These are phyloP conservation scores for Vitis rupestris DNA, from an alignment of 164 flowering plant genomes.

Conservation along the genomic window DNA sequence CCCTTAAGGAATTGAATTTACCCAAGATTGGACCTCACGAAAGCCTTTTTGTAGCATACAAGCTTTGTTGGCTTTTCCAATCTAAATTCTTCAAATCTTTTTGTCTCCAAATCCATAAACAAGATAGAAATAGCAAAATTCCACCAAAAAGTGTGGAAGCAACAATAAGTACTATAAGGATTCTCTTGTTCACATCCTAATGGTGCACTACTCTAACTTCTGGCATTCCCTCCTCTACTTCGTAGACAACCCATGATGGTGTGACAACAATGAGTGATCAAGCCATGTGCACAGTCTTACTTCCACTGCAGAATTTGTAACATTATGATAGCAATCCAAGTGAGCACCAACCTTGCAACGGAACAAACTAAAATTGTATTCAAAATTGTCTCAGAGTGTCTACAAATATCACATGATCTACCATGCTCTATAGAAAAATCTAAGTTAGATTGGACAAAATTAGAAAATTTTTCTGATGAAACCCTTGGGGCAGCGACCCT, in stretches of 20 bases:
- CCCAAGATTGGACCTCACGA: conserved; percentile 35
- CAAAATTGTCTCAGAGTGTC: conserved; percentile 67
- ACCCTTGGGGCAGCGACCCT: conserved; percentile 46
- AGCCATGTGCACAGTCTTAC: too few relatives aligned
- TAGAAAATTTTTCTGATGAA: conserved; percentile 50
- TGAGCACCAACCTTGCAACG: conserved; percentile 96
- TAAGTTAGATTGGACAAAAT: conserved; percentile 30
- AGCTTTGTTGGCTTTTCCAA: conserved; percentile 12
- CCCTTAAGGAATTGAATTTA: conserved; percentile 44
- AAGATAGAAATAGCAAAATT: conserved; percentile 28
- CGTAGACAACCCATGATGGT: too few relatives aligned
- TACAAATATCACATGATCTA: conserved; percentile 77
- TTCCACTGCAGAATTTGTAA: conserved; percentile 40
- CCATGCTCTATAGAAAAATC: conserved; percentile 53
- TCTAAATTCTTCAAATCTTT: conserved; percentile 20
- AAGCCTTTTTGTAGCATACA: conserved; percentile 38
- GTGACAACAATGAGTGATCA: too few relatives aligned
- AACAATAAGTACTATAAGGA: conserved; percentile 41
- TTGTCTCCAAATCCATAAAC: conserved; percentile 32
- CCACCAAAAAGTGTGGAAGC: conserved; percentile 36
- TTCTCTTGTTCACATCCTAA: conserved; percentile 44
- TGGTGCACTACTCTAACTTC: conserved; percentile 30
- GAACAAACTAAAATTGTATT: conserved; percentile 75
- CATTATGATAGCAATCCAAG: conserved; percentile 74
- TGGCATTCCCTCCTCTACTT: conserved; percentile 8